Base-by-base conservation (phyloP, 768 basidiomycete species). In the Rhizopogon vesiculosus region DNA sequence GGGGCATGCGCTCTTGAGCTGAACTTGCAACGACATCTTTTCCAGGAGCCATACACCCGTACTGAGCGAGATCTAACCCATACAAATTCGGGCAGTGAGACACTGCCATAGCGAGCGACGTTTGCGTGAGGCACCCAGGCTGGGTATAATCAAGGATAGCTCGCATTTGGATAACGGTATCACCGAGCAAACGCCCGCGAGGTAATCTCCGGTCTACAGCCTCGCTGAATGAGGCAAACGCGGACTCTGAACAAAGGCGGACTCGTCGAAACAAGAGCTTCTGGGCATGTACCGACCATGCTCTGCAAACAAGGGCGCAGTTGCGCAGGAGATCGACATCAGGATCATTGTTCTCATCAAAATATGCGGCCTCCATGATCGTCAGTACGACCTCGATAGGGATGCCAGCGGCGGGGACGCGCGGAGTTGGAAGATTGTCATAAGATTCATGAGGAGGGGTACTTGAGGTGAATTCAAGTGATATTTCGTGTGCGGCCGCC, bases 131-230 rank as follows among this genome's bases (percentile, higher is more conserved):
- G 33, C 78, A 74, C 45, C 70, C 74, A 13, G 85, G 87, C 57
- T 90, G 85, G 62, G 85, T 87, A 64, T 80, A 75, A 72, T 90
- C 89, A 52, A 91, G 63, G 39, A 82, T 74, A 35, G 81, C 79
- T 25, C 74, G 75, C 66, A 90, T 71, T 13, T 75, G 74, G 33
- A 74, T 66, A 46, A 88, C 84, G 2, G 82, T 70, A 62, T 80
- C 77, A 25, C 76, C 77, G 44, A 86, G 77, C 48, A 76, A 65
- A 46, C 74, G 69, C 22, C 83, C 83, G 42, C 78, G 81, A 9
- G 66, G 64, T 1, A 78, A 77, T 35, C 74, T 65, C 41, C 71
- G 74, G 52, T 80, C 72, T 52, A 83, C 76, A 6, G 87, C 81
- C 16, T 62, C 64, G 44, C 70, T 66, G 69, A 91, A 87, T 1